Percentiles rank a stretch among this genome's conserved stretches.
These are phyloP conservation scores for Mucor velutinosus DNA, from an alignment of 371 early-diverging fungal species.

Conservation along the genomic window DNA sequence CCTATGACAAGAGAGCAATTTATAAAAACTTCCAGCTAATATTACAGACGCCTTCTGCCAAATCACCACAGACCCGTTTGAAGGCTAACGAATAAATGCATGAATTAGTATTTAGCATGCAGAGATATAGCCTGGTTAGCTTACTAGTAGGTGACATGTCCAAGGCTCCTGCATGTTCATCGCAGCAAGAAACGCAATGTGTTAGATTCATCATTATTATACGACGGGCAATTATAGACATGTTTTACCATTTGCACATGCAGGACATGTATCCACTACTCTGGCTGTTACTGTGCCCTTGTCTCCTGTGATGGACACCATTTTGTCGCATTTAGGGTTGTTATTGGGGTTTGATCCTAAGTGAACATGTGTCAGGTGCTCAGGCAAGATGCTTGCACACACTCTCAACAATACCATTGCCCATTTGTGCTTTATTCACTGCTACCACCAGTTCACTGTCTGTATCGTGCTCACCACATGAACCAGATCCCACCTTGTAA, in stretches of 20 bases:
- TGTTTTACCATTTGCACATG: slow-evolving; percentile 35
- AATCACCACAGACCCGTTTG: slow-evolving; percentile 15
- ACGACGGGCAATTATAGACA: neutral
- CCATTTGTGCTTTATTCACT: slow-evolving; percentile 39
- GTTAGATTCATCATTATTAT: neutral
- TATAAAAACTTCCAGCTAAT: slow-evolving; percentile 19
- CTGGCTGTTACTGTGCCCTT: slow-evolving; percentile 29
- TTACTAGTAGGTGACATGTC: slow-evolving; percentile 46
- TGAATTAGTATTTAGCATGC: neutral
- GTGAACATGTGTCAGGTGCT: neutral
- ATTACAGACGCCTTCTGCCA: slow-evolving; percentile 16
- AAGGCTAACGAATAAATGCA: slow-evolving; percentile 2
- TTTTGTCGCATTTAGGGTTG: slow-evolving; percentile 36
- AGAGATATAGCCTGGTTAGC: neutral
- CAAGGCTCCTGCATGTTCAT: slow-evolving; percentile 26
- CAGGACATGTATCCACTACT: slow-evolving; percentile 45
- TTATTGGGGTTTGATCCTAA: slow-evolving; percentile 44
- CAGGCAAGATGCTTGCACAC: neutral
- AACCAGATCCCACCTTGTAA: slow-evolving; percentile 40
- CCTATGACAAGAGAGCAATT: neutral
- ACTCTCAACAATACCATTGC: slow-evolving; percentile 28
- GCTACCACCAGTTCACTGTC: slow-evolving; percentile 41
- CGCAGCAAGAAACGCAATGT: neutral
- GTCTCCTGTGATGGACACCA: slow-evolving; percentile 31
- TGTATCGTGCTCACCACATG: slow-evolving; percentile 36